Base-by-base conservation (phyloP, 2,329 filamentous ascomycete genomes). In the Microsporum canis region DNA sequence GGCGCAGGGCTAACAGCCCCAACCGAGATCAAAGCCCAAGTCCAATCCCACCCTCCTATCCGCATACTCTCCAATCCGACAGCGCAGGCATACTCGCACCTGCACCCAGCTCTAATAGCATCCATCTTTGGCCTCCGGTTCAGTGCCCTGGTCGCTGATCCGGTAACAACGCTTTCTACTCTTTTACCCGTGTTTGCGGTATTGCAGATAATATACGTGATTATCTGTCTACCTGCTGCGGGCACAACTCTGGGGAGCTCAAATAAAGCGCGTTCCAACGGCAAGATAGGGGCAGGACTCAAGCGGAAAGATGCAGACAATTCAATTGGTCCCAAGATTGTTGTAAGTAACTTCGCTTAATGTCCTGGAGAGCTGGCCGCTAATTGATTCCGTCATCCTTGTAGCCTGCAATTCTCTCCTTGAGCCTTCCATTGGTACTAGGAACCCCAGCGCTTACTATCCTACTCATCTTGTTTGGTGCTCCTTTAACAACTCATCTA, bases 381-480 rank as follows among this genome's bases (percentile, higher is more conserved):
- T 59, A 47, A 59, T 36, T 27, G 1, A 38, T 23, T 39, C 17
- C 17, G n/a, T 45, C 49, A 8, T 62, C 12, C 33, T 34, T 65
- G 62, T 70, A 96, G 80, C 85, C 89, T 1, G 80, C 84, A 1
- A 80, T 94, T 65, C 78, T 91, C 61, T 86, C 88, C 5, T 81
- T 92, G 36, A 76, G 81, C 12, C 69, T 82, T 17, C 74, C 75
- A 3, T 66, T 72, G 57, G 72, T 82, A 63, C 77, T 84, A 59
- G 79, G 80, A 3, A 78, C 82, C 0, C 84, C 84, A 1, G 69
- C 84, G 39, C 76, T 87, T 51, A 75, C 80, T 71, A 71, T 84
- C 49, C 75, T 85, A 41, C 82, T 95, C 68, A 80, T 97, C 69
- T 87, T 97, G 66, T 95, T 96, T 74, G 94, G 94, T 70, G 94